phyloP scores from a whole-genome alignment of 139 green algal genomes.

The Volvox reticuliferus region DNA sequence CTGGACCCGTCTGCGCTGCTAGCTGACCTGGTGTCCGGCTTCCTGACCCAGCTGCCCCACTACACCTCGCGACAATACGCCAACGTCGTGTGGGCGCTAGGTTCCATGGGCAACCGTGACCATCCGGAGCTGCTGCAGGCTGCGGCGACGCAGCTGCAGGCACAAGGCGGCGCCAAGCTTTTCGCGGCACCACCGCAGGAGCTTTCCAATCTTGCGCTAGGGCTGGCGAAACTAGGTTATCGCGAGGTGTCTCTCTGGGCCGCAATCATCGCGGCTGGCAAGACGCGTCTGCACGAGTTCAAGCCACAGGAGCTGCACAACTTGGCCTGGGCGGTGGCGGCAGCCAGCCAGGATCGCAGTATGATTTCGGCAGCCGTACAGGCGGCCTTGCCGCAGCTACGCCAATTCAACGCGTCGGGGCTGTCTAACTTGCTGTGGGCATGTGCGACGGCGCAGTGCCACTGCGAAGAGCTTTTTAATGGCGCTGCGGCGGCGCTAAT shows the following conservation, averaged over 20 bases:
- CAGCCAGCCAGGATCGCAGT: conserved; percentile 34
- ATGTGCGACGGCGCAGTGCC: conserved; percentile 12
- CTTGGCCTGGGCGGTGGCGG: conserved; percentile 45
- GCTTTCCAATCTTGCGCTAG: conserved; percentile 65
- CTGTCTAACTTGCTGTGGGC: conserved; percentile 53
- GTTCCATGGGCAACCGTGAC: neutral
- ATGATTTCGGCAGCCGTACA: conserved; percentile 31
- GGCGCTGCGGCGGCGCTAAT: conserved; percentile 38
- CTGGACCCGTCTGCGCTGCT: conserved; percentile 7
- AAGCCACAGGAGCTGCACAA: conserved; percentile 57
- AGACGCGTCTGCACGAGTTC: conserved; percentile 8
- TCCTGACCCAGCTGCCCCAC: neutral
- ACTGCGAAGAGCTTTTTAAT: conserved; percentile 30
- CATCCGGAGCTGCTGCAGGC: conserved; percentile 20
- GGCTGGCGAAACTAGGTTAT: conserved; percentile 54
- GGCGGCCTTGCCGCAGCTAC: conserved; percentile 35
- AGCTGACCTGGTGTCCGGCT: neutral
- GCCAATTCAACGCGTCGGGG: conserved; percentile 35
- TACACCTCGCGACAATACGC: conserved; percentile 54
- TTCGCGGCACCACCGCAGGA: conserved; percentile 59
- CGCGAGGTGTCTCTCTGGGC: conserved; percentile 3
- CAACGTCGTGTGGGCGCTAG: conserved; percentile 62
- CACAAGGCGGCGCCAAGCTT: conserved; percentile 8
- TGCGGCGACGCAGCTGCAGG: conserved; percentile 20
- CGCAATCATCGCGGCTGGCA: conserved; percentile 20